These are phyloP conservation scores for Scheffersomyces titani DNA, from an alignment of 1,139 yeast species.

Conservation along the genomic window DNA sequence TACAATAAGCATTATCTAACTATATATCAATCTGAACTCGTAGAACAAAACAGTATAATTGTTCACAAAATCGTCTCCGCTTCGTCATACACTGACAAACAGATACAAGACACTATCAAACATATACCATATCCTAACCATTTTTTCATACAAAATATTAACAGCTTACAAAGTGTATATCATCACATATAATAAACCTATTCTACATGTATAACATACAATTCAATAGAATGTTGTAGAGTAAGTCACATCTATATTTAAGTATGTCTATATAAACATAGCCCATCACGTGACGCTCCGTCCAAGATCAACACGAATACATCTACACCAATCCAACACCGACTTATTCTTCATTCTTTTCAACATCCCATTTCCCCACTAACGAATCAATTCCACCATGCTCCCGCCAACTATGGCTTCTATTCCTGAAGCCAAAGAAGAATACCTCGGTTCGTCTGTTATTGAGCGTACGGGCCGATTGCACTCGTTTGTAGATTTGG, in stretches of 20 bases:
- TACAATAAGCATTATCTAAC: too few relatives aligned
- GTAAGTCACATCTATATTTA: too few relatives aligned
- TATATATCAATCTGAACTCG: too few relatives aligned
- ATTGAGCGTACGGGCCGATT: constrained; percentile 55
- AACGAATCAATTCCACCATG: constrained; percentile 21
- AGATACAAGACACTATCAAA: too few relatives aligned
- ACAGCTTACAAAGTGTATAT: too few relatives aligned
- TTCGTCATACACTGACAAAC: too few relatives aligned
- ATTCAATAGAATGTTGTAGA: neutral
- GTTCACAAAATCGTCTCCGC: too few relatives aligned
- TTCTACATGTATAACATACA: neutral
- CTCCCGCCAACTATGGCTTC: constrained; percentile 47
- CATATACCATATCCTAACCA: neutral
- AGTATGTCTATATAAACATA: neutral
- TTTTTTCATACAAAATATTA: neutral
- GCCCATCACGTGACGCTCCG: neutral
- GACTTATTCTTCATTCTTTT: neutral
- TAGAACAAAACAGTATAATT: too few relatives aligned
- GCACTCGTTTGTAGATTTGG: constrained; percentile 55
- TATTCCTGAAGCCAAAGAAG: constrained; percentile 55
- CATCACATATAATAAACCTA: neutral
- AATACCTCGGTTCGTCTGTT: constrained; percentile 49
- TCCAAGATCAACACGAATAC: neutral
- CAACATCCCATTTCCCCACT: neutral
- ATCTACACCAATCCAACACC: neutral